These are phyloP conservation scores for Botryosphaeria dothidea DNA, from an alignment of 2,329 filamentous ascomycete genomes.

Conservation along the genomic window DNA sequence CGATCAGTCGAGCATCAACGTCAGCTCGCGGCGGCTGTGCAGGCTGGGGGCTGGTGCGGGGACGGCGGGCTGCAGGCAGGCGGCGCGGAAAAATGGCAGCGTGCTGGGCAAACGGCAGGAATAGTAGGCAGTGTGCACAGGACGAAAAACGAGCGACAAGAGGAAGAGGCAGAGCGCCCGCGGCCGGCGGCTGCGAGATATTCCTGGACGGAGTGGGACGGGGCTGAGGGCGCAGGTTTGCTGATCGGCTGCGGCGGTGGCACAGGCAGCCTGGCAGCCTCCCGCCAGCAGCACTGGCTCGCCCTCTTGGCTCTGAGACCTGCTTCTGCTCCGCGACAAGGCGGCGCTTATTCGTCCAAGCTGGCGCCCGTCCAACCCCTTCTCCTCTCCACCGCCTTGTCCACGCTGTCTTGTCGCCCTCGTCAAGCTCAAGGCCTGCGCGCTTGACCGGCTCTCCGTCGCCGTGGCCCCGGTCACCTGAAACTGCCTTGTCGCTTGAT, in stretches of 20 bases:
- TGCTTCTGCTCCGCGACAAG: neutral
- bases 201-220: slow-evolving; percentile 16
- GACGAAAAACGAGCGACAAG: slow-evolving; percentile 4
- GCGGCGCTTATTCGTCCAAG: neutral
- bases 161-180: slow-evolving; percentile 8
- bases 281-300: neutral
- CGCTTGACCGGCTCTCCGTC: neutral
- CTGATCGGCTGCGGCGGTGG: slow-evolving; percentile 12
- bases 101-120: too few relatives aligned
- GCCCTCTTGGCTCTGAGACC: neutral
- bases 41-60: neutral
- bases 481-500: slow-evolving; percentile 6
- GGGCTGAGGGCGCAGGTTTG: slow-evolving; percentile 15
- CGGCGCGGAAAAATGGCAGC: neutral
- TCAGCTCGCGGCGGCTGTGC: slow-evolving; percentile 15
- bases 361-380: neutral
- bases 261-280: slow-evolving; percentile 7
- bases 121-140: neutral
- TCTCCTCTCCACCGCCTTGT: neutral
- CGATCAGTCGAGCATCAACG: slow-evolving; percentile 19
- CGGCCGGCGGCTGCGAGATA: slow-evolving; percentile 11
- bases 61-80: neutral
- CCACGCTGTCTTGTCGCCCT: neutral
- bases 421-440: neutral
- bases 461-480: slow-evolving; percentile 7